Conservation (phyloP, 2,329 filamentous ascomycete genomes). For the Volutella citrinella region DNA sequence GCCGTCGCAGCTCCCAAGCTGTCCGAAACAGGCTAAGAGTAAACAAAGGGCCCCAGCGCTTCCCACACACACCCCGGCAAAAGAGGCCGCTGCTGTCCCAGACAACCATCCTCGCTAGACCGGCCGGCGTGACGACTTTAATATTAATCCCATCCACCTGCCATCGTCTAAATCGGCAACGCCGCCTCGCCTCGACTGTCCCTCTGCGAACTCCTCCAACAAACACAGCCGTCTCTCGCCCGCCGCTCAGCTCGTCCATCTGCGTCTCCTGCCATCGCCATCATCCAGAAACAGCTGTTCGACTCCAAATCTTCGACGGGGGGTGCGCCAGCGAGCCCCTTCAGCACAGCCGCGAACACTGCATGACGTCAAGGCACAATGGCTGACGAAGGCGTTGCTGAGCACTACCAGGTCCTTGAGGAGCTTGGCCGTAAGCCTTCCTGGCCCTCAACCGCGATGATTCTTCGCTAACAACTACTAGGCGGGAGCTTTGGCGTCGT, state of each 20-base stretch:
- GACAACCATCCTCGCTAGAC: slow-evolving; percentile 28
- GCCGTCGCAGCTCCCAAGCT: slow-evolving; percentile 12
- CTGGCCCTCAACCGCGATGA: background rate
- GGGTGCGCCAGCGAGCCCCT: no score
- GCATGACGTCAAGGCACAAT: slow-evolving; percentile 38
- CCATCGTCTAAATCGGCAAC: background rate
- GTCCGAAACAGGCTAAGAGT: slow-evolving; percentile 38
- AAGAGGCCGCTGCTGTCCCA: slow-evolving; percentile 30
- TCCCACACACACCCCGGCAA: slow-evolving; percentile 26
- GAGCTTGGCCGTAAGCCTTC: slow-evolving; percentile 81
- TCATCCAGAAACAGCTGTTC: no score
- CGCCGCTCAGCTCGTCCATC: slow-evolving; percentile 1
- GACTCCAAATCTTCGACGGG: no score
- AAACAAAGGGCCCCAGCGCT: slow-evolving; percentile 36
- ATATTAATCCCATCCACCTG: slow-evolving; percentile 12
- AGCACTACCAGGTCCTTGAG: slow-evolving; percentile 91
- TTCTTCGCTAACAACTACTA: slow-evolving; percentile 36
- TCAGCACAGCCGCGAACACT: slow-evolving; percentile 12
- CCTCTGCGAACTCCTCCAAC: slow-evolving; percentile 4
- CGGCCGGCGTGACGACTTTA: slow-evolving; percentile 6
- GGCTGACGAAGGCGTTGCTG: slow-evolving; percentile 68
- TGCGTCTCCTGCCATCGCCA: slow-evolving; percentile 7
- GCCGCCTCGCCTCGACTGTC: slow-evolving; percentile 9
- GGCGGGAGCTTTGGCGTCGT: slow-evolving; percentile 95
- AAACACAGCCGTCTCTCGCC: slow-evolving; percentile 5